These are phyloP conservation scores for Zygotorulaspora mrakii DNA, from an alignment of 1,139 yeast species.

Conservation along the genomic window DNA sequence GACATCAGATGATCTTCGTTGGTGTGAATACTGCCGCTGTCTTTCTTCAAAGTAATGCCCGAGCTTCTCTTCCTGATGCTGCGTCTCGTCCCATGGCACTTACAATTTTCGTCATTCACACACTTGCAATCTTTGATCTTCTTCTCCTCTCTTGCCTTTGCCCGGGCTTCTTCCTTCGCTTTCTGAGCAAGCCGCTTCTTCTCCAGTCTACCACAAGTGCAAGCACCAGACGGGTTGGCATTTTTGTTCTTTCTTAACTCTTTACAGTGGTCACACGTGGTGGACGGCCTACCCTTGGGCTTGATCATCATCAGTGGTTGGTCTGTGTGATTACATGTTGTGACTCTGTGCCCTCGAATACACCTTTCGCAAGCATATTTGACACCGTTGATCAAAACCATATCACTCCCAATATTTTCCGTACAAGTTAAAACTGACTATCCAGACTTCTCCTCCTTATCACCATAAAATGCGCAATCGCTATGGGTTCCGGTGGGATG, in stretches of 20 bases:
- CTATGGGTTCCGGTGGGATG: too few relatives aligned
- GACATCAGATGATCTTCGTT: conserved; percentile 14
- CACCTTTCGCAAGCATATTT: conserved; percentile 96
- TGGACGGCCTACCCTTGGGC: conserved; percentile 93
- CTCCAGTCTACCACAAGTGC: conserved; percentile 63
- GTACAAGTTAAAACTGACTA: too few relatives aligned
- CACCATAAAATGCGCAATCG: too few relatives aligned
- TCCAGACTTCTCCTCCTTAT: too few relatives aligned
- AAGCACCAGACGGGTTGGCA: conserved; percentile 56
- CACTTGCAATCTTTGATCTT: conserved; percentile 34
- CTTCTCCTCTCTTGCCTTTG: conserved; percentile 42
- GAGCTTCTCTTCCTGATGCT: conserved; percentile 7
- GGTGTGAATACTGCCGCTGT: background rate
- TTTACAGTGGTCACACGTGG: conserved; percentile 86
- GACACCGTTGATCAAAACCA: conserved; percentile 88
- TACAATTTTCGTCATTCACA: conserved; percentile 22
- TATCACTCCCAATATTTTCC: conserved; percentile 37
- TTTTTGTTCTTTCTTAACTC: conserved; percentile 69
- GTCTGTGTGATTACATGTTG: conserved; percentile 89
- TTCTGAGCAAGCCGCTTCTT: conserved; percentile 34
- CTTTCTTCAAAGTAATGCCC: conserved; percentile 4
- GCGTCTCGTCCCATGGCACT: conserved; percentile 24
- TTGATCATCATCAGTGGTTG: conserved; percentile 88
- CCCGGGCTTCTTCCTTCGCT: conserved; percentile 44
- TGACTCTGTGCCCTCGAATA: conserved; percentile 92